A percentile compares a stretch with the other conserved stretches of the same genome.
phyloP scores from a whole-genome alignment of 495 filamentous ascomycete genomes.

The Penicillium ucsense region DNA sequence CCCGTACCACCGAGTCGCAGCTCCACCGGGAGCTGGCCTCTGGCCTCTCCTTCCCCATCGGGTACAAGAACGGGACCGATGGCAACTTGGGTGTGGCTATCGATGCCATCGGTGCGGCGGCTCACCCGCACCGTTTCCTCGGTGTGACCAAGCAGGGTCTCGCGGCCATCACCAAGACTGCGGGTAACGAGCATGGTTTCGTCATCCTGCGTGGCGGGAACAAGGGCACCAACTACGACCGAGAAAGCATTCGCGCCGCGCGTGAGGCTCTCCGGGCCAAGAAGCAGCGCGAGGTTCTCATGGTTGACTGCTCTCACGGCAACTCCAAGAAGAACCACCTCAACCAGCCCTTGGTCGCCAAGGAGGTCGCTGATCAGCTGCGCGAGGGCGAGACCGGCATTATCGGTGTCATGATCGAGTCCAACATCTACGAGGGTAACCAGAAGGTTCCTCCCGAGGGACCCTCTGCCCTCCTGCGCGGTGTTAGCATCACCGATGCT shows the following conservation, averaged over 20 bases:
- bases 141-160: constrained; percentile 98
- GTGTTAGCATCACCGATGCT: constrained; percentile 94
- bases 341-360: constrained; percentile 90
- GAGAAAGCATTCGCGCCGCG: constrained; percentile 63
- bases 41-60: constrained; percentile 95
- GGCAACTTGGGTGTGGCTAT: constrained; percentile 91
- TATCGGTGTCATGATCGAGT: constrained; percentile 97
- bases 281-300: constrained; percentile 78
- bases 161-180: constrained; percentile 86
- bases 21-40: constrained; percentile 91
- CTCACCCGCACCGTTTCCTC: constrained; percentile 92
- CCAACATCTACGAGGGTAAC: constrained; percentile 89
- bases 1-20: constrained; percentile 94
- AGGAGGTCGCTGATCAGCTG: constrained; percentile 73
- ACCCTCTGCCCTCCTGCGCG: constrained; percentile 68
- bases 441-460: constrained; percentile 89
- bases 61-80: constrained; percentile 99
- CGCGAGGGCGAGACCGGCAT: constrained; percentile 80
- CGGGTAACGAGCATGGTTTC: constrained; percentile 92
- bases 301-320: constrained; percentile 96
- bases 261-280: constrained; percentile 79
- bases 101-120: constrained; percentile 88
- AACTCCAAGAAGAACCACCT: constrained; percentile 56
- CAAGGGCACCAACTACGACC: constrained; percentile 92
- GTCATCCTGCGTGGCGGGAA: constrained; percentile 88